Evolutionary conservation across 2,329 filamentous ascomycete genomes (phyloP).

Genomic region (Rhynchosporium secalis): DNA sequence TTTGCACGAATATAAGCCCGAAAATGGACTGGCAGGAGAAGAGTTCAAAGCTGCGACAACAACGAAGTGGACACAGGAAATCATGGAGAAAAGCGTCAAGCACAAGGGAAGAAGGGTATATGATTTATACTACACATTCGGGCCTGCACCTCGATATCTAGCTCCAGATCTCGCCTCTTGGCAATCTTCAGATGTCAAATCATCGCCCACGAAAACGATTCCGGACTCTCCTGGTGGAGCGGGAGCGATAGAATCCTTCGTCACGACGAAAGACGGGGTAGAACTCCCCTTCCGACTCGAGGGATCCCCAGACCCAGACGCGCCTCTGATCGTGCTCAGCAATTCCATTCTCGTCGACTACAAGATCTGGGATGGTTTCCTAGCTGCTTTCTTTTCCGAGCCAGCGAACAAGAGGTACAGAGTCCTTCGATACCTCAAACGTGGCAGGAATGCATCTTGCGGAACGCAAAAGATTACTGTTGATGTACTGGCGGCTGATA

Average conservation of each 20-base stretch:
- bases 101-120: constrained; percentile 61
- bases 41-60: constrained; percentile 63
- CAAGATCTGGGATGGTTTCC: constrained; percentile 78
- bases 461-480: constrained; percentile 34
- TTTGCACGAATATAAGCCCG: constrained; percentile 70
- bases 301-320: constrained; percentile 64
- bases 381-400: constrained; percentile 43
- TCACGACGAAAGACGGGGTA: constrained; percentile 69
- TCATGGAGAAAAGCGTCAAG: constrained; percentile 60
- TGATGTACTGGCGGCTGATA: constrained; percentile 66
- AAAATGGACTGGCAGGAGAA: constrained; percentile 65
- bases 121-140: constrained; percentile 77
- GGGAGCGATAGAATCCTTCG: constrained; percentile 63
- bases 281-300: constrained; percentile 73
- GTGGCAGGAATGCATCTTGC: constrained; percentile 49
- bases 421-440: constrained; percentile 74
- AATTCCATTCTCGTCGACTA: constrained; percentile 80
- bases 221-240: constrained; percentile 45
- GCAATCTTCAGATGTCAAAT: constrained; percentile 50
- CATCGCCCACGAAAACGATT: constrained; percentile 32
- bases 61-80: constrained; percentile 61
- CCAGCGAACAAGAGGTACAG: constrained; percentile 53
- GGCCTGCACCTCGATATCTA: constrained; percentile 70
- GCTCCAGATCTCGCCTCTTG: constrained; percentile 39
- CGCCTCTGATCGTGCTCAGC: constrained; percentile 72